phyloP scores from a whole-genome alignment of 2,329 filamentous ascomycete species.

The Colletotrichum gigasporum region DNA sequence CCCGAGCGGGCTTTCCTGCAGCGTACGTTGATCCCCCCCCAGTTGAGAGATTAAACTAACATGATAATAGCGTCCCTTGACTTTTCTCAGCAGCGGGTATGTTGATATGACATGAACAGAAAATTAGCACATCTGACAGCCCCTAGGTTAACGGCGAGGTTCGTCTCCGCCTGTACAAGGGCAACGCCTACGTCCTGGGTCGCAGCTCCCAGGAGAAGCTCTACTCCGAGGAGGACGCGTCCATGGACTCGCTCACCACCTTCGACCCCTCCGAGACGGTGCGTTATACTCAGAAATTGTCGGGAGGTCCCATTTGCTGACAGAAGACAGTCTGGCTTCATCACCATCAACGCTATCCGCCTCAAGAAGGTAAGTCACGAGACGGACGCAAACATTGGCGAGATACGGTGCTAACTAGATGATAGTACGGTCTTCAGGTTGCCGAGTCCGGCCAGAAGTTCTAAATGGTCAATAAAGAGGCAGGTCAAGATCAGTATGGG shows the following conservation, averaged over 20 bases:
- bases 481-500: neutral
- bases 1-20: conserved; percentile 41
- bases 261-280: conserved; percentile 52
- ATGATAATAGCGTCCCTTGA: conserved; percentile 18
- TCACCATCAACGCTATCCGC: conserved; percentile 75
- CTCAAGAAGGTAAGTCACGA: conserved; percentile 58
- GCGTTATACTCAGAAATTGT: neutral
- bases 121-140: no score
- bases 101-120: neutral
- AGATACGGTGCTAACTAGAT: neutral
- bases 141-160: conserved; percentile 38
- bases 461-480: neutral
- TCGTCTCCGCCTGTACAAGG: conserved; percentile 46
- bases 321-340: conserved; percentile 54
- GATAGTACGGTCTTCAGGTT: conserved; percentile 53
- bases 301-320: neutral
- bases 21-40: neutral
- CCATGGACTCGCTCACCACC: conserved; percentile 59
- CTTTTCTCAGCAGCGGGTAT: conserved; percentile 22
- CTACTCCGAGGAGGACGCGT: conserved; percentile 58
- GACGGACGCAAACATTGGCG: fast-evolving
- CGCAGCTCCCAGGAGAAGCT: conserved; percentile 59
- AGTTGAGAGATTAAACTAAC: neutral
- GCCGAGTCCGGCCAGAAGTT: conserved; percentile 43
- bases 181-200: conserved; percentile 55